A percentile compares a stretch with the other conserved stretches of the same genome.
Evolutionary conservation across 352 stramenopile species (phyloP).

Genomic region (Aphanomyces astaci): DNA sequence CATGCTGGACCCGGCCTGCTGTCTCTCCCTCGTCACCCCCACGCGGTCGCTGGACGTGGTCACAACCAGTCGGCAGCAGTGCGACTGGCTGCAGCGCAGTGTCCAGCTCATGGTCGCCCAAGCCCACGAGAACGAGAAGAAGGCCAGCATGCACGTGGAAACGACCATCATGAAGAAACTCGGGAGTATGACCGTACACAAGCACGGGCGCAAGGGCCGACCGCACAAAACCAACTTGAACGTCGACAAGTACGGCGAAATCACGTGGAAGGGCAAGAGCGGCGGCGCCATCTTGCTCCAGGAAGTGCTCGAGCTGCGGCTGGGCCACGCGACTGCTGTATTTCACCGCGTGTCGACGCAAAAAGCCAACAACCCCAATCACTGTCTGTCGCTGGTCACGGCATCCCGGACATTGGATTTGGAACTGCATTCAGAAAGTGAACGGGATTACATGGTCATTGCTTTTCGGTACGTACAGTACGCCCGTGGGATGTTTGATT

Average conservation of each 20-base stretch:
- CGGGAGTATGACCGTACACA: conserved; percentile 59
- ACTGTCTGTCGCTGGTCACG: conserved; percentile 71
- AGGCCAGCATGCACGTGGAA: conserved; percentile 70
- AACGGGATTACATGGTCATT: conserved; percentile 80
- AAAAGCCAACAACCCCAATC: conserved; percentile 20
- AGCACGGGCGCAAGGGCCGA: conserved; percentile 63
- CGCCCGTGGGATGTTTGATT: no score
- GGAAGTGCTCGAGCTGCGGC: conserved; percentile 50
- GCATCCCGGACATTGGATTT: conserved; percentile 60
- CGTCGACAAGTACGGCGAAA: conserved; percentile 73
- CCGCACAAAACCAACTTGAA: conserved; percentile 79
- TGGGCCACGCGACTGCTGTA: conserved; percentile 53
- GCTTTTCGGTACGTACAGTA: conserved; percentile 40
- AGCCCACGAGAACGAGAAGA: conserved; percentile 61
- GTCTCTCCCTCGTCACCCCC: conserved; percentile 61
- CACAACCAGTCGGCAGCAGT: conserved; percentile 50
- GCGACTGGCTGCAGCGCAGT: conserved; percentile 71
- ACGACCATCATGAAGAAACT: conserved; percentile 81
- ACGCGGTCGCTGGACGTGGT: conserved; percentile 73
- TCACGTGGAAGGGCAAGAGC: conserved; percentile 74
- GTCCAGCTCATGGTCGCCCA: conserved; percentile 62
- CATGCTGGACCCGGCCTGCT: conserved; percentile 54
- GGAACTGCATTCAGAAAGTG: conserved; percentile 54
- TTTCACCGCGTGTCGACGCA: conserved; percentile 39
- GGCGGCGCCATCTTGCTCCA: conserved; percentile 68